Percentiles rank a stretch among this genome's conserved stretches.
Conservation (phyloP, 805 yeast species). For the Wickerhamomyces queroliae region DNA sequence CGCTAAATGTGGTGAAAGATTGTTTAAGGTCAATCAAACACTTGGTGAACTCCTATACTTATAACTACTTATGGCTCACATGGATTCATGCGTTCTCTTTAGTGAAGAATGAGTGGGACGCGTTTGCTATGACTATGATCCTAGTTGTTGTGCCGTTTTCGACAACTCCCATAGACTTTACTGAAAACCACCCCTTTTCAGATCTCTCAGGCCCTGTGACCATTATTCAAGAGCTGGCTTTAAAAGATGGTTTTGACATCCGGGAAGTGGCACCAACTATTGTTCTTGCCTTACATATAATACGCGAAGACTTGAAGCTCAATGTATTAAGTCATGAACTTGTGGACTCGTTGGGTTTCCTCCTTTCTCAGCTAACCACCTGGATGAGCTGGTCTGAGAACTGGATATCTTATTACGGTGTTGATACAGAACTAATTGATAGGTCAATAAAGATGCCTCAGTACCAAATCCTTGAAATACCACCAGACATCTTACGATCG, state of each 20-base stretch:
- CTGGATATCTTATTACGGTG: slow-evolving; percentile 57
- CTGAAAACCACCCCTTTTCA: slow-evolving; percentile 8
- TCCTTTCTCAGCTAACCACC: slow-evolving; percentile 55
- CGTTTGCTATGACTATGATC: slow-evolving; percentile 46
- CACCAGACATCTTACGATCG: slow-evolving; percentile 57
- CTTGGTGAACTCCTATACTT: slow-evolving; percentile 51
- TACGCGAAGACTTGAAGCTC: slow-evolving; percentile 69
- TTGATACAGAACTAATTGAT: slow-evolving; percentile 30
- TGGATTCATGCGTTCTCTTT: slow-evolving; percentile 55
- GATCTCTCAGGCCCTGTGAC: slow-evolving; percentile 7
- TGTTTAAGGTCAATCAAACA: slow-evolving; percentile 47
- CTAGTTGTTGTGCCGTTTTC: slow-evolving; percentile 44
- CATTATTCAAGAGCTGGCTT: slow-evolving; percentile 13
- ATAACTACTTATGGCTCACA: slow-evolving; percentile 51
- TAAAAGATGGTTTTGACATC: slow-evolving; percentile 29
- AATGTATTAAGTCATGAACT: slow-evolving; percentile 37
- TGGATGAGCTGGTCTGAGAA: slow-evolving; percentile 72
- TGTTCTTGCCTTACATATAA: slow-evolving; percentile 62
- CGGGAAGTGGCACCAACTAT: slow-evolving; percentile 57
- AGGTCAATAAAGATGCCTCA: slow-evolving; percentile 31
- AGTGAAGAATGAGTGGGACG: slow-evolving; percentile 51
- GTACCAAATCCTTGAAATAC: slow-evolving; percentile 34
- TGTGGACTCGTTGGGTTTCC: slow-evolving; percentile 37
- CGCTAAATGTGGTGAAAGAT: slow-evolving; percentile 32
- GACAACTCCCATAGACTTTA: slow-evolving; percentile 15